Percentiles rank a stretch among this genome's conserved stretches.
Conservation (phyloP, 495 filamentous ascomycete genomes). For the Trichoderma reesei region DNA sequence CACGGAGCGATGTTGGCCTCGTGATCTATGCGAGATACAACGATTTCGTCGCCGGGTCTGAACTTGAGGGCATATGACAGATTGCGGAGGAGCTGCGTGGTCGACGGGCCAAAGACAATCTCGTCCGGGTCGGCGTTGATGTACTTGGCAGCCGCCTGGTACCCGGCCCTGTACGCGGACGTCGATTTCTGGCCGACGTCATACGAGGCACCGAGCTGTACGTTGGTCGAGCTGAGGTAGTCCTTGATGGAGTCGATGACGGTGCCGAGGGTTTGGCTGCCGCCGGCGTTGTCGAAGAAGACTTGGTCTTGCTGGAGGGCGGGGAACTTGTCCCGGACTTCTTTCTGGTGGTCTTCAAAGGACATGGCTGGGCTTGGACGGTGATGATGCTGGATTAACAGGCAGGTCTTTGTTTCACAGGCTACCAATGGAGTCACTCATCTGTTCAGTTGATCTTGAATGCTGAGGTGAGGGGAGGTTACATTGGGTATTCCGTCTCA, state of each 20-base stretch:
- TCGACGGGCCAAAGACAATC: conserved; percentile 57
- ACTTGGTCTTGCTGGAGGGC: conserved; percentile 55
- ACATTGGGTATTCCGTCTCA: no score
- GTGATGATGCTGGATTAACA: neutral
- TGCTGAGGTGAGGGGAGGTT: no score
- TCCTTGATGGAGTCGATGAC: conserved; percentile 54
- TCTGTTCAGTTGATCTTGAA: no score
- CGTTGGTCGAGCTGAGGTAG: conserved; percentile 58
- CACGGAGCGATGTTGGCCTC: conserved; percentile 59
- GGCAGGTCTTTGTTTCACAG: no score
- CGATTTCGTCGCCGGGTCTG: conserved; percentile 49
- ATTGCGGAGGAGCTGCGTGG: conserved; percentile 66
- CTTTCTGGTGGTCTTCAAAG: neutral
- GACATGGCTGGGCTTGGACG: neutral
- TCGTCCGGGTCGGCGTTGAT: conserved; percentile 55
- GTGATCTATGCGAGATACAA: conserved; percentile 58
- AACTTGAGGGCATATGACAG: conserved; percentile 51
- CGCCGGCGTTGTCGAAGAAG: conserved; percentile 67
- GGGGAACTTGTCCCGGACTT: conserved; percentile 53
- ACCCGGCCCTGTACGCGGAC: conserved; percentile 42
- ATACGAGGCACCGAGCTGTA: conserved; percentile 64
- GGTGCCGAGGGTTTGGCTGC: conserved; percentile 54
- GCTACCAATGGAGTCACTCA: no score
- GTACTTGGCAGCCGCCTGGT: conserved; percentile 53
- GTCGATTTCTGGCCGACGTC: conserved; percentile 44